Evolutionary conservation across 2,329 filamentous ascomycete species (phyloP).

Genomic region (Aspergillus pseudotamarii): DNA sequence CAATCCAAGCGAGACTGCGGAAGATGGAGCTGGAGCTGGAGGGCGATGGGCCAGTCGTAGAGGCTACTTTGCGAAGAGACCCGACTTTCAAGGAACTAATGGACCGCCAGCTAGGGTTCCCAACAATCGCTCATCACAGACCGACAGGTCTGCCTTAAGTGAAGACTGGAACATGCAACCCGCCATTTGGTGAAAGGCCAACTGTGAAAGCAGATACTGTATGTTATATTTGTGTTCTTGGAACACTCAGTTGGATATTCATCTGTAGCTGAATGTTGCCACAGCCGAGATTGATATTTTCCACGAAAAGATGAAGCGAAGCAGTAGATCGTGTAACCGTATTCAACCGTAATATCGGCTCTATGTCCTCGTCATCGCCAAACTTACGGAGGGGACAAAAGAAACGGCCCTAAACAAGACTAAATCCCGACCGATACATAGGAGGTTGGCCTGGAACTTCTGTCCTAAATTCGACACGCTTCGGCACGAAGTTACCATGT

Average conservation of each 20-base stretch:
- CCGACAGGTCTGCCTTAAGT: constrained; percentile 24
- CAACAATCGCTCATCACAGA: constrained; percentile 33
- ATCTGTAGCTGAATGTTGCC: neutral
- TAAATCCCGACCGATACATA: constrained; percentile 28
- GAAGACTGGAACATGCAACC: neutral
- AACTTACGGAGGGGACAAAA: neutral
- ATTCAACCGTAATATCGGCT: neutral
- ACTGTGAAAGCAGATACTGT: neutral
- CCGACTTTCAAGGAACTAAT: constrained; percentile 24
- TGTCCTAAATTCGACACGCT: constrained; percentile 26
- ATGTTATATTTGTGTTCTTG: neutral
- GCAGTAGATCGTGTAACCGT: neutral
- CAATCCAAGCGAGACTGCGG: constrained; percentile 36
- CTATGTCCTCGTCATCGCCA: neutral
- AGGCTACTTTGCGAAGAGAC: constrained; percentile 20
- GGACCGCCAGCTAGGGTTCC: constrained; percentile 30
- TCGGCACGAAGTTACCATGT: constrained; percentile 24
- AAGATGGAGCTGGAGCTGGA: constrained; percentile 38
- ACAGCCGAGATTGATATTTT: neutral
- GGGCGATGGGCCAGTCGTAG: constrained; percentile 9
- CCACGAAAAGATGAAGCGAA: neutral
- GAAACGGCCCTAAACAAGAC: constrained; percentile 19
- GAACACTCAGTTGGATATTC: neutral
- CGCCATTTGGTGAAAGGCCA: neutral
- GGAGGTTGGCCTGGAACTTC: constrained; percentile 25